Evolutionary conservation across 2,329 filamentous ascomycete genomes (phyloP).

Genomic region (Fusarium cicatricum): DNA sequence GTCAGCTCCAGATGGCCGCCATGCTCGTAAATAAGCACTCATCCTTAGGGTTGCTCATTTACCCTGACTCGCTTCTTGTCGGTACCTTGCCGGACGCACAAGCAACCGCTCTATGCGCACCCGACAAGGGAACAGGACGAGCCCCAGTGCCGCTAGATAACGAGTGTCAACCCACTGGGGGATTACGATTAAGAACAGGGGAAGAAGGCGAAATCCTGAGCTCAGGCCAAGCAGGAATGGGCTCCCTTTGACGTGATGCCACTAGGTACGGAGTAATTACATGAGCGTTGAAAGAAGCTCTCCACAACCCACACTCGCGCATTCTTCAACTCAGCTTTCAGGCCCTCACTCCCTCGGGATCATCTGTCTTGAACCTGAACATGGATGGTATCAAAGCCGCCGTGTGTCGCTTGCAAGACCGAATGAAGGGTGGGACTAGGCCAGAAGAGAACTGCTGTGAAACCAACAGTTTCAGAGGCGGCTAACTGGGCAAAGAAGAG

Average conservation of each 20-base stretch:
- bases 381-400: conserved; percentile 4
- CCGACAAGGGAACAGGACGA: background rate
- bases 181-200: conserved; percentile 1
- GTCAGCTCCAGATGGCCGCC: conserved; percentile 17
- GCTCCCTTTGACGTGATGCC: conserved; percentile 24
- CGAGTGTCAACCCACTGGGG: background rate
- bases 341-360: conserved; percentile 21
- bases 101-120: background rate
- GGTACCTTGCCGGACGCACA: background rate
- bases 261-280: conserved; percentile 2
- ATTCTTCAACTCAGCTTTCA: conserved; percentile 36
- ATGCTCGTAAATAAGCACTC: conserved; percentile 9
- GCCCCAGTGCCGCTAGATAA: background rate
- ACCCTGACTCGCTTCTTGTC: conserved; percentile 19
- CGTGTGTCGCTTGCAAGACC: background rate
- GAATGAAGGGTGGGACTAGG: background rate
- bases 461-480: conserved; percentile 27
- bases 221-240: conserved; percentile 18
- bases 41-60: conserved; percentile 8
- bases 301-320: conserved; percentile 25
- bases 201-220: conserved; percentile 17
- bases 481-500: conserved; percentile 9
- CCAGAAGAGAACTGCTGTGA: conserved; percentile 21
- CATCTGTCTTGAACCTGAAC: conserved; percentile 7
- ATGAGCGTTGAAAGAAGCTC: conserved; percentile 22